Evolutionary conservation across 164 flowering plant genomes (phyloP).

Genomic region (Magnolia changhungtana): DNA sequence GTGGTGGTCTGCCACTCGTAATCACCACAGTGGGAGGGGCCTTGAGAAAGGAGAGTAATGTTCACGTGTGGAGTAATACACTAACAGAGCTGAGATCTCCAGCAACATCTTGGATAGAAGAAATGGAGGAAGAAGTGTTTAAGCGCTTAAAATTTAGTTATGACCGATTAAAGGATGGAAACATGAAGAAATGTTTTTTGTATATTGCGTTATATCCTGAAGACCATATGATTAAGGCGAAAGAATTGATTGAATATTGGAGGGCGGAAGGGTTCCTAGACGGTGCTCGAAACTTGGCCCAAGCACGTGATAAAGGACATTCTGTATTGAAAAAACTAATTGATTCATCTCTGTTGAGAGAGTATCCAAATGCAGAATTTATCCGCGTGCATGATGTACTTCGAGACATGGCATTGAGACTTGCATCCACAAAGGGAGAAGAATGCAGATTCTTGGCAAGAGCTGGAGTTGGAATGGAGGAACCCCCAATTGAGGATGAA

Average conservation of each 20-base stretch:
- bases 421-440: constrained; percentile 1
- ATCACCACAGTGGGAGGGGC: neutral
- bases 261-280: neutral
- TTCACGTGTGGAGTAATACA: constrained; percentile 5
- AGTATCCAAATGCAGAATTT: neutral
- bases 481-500: constrained; percentile 1
- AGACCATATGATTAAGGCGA: neutral
- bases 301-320: constrained; percentile 1
- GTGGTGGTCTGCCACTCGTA: constrained; percentile 1
- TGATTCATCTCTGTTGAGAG: neutral
- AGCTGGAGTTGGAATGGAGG: neutral
- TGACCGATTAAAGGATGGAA: neutral
- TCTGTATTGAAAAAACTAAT: neutral
- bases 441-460: neutral
- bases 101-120: neutral
- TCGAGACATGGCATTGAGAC: constrained; percentile 4
- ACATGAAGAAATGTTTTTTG: constrained; percentile 1
- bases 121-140: constrained; percentile 9
- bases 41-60: neutral
- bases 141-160: constrained; percentile 1
- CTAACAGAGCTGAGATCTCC: neutral
- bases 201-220: constrained; percentile 7
- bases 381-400: constrained; percentile 7
- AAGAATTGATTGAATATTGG: constrained; percentile 2
- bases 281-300: neutral